Evolutionary conservation across 768 basidiomycete species (phyloP).

Genomic region (Pluteus cervinus): DNA sequence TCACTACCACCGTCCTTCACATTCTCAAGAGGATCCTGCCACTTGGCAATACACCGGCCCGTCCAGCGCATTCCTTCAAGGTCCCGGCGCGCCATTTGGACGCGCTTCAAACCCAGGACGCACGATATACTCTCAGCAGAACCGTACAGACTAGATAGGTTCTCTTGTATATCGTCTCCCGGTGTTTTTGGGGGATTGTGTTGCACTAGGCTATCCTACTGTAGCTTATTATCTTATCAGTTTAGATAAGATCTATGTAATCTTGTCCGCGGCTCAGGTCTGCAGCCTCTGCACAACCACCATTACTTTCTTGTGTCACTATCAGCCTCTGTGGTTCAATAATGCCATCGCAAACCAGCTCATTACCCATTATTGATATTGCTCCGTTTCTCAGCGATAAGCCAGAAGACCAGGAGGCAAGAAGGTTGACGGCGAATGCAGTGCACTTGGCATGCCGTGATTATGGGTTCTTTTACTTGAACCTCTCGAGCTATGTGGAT

Average conservation of each 20-base stretch:
- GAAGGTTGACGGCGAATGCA: slow-evolving; percentile 42
- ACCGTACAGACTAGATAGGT: too few relatives aligned
- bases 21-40: slow-evolving; percentile 14
- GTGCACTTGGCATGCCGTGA: slow-evolving; percentile 71
- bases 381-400: slow-evolving; percentile 49
- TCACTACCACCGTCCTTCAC: slow-evolving; percentile 12
- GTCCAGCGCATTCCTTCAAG: slow-evolving; percentile 43
- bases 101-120: slow-evolving; percentile 45
- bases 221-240: slow-evolving; percentile 3
- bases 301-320: too few relatives aligned
- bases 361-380: slow-evolving; percentile 70
- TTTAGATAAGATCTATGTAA: too few relatives aligned
- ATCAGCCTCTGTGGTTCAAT: too few relatives aligned
- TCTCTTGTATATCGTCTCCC: too few relatives aligned
- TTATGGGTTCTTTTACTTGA: slow-evolving; percentile 88
- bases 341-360: slow-evolving; percentile 2
- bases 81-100: slow-evolving; percentile 34
- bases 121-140: slow-evolving; percentile 64
- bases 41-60: slow-evolving; percentile 38
- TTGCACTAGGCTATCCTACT: too few relatives aligned
- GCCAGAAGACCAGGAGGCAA: slow-evolving; percentile 26
- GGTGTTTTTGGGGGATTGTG: too few relatives aligned
- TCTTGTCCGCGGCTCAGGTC: too few relatives aligned
- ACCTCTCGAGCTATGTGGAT: slow-evolving; percentile 55
- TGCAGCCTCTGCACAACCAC: too few relatives aligned